Percentiles rank a stretch among this genome's conserved stretches.
Conservation (phyloP, 208 protist species). For the Trypanosoma cruzi region DNA sequence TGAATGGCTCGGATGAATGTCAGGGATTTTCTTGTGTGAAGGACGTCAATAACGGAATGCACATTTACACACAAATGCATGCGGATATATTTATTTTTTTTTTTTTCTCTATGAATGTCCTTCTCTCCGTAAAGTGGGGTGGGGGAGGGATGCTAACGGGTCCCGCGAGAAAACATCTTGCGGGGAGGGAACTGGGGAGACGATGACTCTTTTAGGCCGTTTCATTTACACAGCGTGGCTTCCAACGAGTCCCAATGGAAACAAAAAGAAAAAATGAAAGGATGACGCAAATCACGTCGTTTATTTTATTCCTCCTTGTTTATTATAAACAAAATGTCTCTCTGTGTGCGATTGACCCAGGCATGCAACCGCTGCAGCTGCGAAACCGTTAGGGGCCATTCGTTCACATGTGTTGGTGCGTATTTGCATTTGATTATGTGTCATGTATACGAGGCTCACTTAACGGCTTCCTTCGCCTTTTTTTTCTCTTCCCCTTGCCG, state of each 20-base stretch:
- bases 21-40: not conserved
- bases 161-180: not conserved
- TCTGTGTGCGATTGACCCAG: not conserved
- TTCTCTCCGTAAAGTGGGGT: not conserved
- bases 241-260: not conserved
- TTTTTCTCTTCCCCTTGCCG: conserved; percentile 5
- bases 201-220: not conserved
- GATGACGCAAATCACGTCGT: not conserved
- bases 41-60: not conserved
- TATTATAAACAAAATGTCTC: not conserved
- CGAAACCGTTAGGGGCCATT: not conserved
- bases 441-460: conserved; percentile 2
- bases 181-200: not conserved
- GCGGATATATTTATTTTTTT: not conserved
- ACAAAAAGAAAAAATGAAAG: not conserved
- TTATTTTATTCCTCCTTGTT: not conserved
- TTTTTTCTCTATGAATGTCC: not conserved
- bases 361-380: not conserved
- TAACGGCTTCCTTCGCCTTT: conserved; percentile 11
- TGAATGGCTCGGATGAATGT: not conserved
- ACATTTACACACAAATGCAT: conserved; percentile 11
- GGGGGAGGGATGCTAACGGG: not conserved
- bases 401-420: not conserved
- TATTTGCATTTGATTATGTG: not conserved
- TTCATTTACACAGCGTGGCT: not conserved